phyloP scores from a whole-genome alignment of 257 asterid species.

The Solanum arcanum region DNA sequence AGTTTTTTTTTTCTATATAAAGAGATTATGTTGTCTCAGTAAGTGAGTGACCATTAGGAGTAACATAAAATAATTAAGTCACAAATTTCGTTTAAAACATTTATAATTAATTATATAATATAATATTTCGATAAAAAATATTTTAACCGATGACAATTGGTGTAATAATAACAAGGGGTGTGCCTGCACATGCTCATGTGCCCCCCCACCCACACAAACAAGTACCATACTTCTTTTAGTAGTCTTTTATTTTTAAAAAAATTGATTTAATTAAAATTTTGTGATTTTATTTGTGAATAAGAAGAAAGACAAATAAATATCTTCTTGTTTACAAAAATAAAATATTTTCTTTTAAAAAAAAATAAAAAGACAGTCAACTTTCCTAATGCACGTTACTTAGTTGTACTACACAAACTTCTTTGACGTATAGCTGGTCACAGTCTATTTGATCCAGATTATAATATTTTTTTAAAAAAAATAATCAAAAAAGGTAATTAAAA shows the following conservation, averaged over 20 bases:
- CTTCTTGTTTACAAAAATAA: not conserved
- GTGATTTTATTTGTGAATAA: not conserved
- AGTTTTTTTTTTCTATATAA: not conserved
- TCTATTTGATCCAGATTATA: not conserved
- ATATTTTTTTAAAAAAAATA: too few species aligned
- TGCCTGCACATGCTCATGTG: not conserved
- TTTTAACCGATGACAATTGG: accelerated
- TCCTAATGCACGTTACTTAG: not conserved
- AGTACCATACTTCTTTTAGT: not conserved
- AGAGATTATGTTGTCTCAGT: not conserved
- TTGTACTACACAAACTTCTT: not conserved
- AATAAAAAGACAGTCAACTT: not conserved
- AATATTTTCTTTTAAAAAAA: too few species aligned
- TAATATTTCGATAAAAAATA: too few species aligned
- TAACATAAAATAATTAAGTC: not conserved
- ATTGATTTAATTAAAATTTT: not conserved
- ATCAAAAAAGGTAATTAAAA: not conserved
- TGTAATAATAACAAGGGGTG: not conserved
- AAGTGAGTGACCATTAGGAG: not conserved
- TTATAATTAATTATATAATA: not conserved
- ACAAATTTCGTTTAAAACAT: not conserved
- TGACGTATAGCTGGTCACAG: not conserved
- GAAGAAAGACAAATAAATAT: not conserved
- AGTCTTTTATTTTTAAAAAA: not conserved
- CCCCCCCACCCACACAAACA: not conserved